These are phyloP conservation scores for Nicotiana attenuata DNA, from an alignment of 257 asterid genomes.

Conservation along the genomic window DNA sequence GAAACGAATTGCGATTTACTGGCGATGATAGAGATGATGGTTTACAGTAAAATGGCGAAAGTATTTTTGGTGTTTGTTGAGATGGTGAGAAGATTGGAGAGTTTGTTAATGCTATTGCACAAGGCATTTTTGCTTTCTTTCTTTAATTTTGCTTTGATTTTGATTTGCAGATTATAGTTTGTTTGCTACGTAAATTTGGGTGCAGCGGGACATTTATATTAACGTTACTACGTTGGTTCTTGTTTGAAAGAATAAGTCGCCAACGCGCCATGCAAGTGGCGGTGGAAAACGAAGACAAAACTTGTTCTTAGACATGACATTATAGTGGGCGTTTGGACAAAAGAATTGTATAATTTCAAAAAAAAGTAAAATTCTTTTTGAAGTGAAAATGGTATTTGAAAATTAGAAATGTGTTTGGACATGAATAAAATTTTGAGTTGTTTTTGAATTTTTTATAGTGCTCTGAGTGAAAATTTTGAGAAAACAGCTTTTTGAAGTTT, in stretches of 20 bases:
- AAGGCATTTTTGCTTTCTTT: not conserved
- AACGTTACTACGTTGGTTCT: not conserved
- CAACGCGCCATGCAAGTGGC: conserved; percentile 4
- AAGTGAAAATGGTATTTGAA: no score
- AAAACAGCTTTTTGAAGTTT: no score
- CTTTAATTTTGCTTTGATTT: not conserved
- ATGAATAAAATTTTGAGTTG: no score
- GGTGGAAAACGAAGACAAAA: not conserved
- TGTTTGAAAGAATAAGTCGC: not conserved
- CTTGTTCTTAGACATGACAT: no score
- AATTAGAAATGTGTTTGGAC: no score
- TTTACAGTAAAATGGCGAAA: not conserved
- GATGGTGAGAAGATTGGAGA: not conserved
- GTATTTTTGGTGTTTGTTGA: not conserved
- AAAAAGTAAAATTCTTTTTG: no score
- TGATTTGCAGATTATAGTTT: not conserved
- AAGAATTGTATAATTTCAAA: no score
- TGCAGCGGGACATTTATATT: not conserved
- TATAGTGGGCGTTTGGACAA: no score
- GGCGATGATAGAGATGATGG: not conserved
- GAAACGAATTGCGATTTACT: not conserved
- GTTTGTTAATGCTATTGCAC: conserved; percentile 4
- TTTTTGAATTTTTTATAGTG: no score
- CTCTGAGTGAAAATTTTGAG: no score
- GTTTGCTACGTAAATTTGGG: not conserved